phyloP scores from a whole-genome alignment of 2,329 filamentous ascomycete species.

The Gnomoniopsis sp. region DNA sequence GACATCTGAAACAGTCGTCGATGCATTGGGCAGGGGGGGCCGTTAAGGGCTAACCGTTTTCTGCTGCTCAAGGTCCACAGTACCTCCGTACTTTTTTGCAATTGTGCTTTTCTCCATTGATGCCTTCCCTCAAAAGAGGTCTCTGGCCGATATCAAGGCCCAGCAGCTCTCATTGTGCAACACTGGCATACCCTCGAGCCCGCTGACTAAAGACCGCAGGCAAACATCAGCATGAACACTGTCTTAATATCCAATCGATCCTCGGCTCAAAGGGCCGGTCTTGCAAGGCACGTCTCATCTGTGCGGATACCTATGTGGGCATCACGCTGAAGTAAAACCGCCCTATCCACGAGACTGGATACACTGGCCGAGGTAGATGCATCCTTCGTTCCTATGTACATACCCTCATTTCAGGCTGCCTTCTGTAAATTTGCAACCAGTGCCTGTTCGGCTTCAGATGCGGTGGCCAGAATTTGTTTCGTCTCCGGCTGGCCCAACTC shows the following conservation, averaged over 20 bases:
- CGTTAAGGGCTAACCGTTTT: neutral
- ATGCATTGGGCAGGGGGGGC: neutral
- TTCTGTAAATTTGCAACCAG: neutral
- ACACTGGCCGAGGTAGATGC: neutral
- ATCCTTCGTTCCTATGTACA: too few relatives aligned
- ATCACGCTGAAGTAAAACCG: neutral
- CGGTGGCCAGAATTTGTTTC: neutral
- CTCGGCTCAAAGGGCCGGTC: neutral
- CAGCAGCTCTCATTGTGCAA: neutral
- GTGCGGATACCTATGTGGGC: neutral
- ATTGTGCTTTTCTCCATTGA: neutral
- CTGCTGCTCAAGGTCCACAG: too few relatives aligned
- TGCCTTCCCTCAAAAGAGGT: neutral
- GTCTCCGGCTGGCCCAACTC: neutral
- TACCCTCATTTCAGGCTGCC: too few relatives aligned
- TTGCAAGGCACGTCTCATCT: neutral
- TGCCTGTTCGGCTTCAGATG: neutral
- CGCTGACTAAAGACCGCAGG: neutral
- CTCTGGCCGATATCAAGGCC: neutral
- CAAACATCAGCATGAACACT: neutral
- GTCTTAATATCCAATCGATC: neutral
- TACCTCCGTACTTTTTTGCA: neutral
- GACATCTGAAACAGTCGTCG: conserved; percentile 9
- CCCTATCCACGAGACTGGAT: neutral
- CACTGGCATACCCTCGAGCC: neutral